Base-by-base conservation (phyloP, 2,329 filamentous ascomycete genomes). In the Cephalotrichum gorgonifer region DNA sequence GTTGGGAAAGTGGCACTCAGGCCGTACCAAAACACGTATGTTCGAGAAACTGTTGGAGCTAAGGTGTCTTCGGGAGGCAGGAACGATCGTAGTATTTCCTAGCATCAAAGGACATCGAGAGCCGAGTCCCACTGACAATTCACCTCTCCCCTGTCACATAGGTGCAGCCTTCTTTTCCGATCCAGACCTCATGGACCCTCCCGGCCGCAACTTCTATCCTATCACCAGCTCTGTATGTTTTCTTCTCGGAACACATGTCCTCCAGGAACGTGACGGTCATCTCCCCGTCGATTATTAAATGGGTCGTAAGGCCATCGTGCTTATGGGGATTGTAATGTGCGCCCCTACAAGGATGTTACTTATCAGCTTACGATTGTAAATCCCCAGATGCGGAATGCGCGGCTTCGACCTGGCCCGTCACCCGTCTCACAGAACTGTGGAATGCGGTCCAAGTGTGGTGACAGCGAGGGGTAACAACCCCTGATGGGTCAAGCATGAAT, bases 271-370 rank as follows among this genome's bases (percentile, higher is more conserved):
- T 74, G 52, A 88, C 77, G 7, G 79, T 86, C 57, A 88, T 63
- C 50, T 78, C 69, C 38, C 84, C 85, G 5, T 70, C 63, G 23
- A 85, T 64, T 51, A 88, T 81, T 43, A 88, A 69, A 64, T 88
- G 84, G 1, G 83, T 87, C 1, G 83, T 88, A 43, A 81, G 66
- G 31, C 74, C 75, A 22, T 64, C 56, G 59, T 88, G 85, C 14
- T 73, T 75, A 59, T 88, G 84, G 14, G 85, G 83, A 38, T 71
- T 69, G 60, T 88, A 88, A 63, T 88, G 70, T 26, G 77, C 72
- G 60, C 85, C 81, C 53, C 81, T 85, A 61, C 35, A 27, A 15
- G 8, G 23, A 20, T 6, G 35, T 20, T 22, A 11, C 7, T 39
- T 39, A 20, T n/a, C 35, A n/a, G n/a, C n/a, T n/a, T n/a, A n/a